A percentile compares a stretch with the other conserved stretches of the same genome.
Conservation (phyloP, 2,329 filamentous ascomycete genomes). For the Sphaceloma murrayae region DNA sequence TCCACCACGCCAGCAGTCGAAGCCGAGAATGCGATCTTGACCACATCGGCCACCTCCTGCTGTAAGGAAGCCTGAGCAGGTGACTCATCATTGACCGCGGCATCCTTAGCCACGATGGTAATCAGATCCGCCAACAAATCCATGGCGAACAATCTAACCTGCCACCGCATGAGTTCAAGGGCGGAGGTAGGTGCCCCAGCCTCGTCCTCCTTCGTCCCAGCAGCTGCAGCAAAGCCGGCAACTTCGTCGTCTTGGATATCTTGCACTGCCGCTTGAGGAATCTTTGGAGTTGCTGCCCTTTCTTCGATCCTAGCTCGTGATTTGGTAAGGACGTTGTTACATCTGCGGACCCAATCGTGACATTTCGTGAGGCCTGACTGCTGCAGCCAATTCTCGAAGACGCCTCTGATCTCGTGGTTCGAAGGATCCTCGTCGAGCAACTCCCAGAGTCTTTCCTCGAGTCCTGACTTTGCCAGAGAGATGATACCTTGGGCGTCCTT, state of each 20-base stretch:
- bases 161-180: conserved; percentile 88
- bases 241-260: conserved; percentile 95
- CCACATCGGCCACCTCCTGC: conserved; percentile 76
- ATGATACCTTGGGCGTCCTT: conserved; percentile 77
- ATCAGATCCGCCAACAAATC: conserved; percentile 78
- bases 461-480: conserved; percentile 59
- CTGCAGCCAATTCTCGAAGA: conserved; percentile 85
- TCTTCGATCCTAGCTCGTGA: conserved; percentile 60
- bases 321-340: conserved; percentile 81
- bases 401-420: conserved; percentile 72
- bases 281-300: conserved; percentile 28
- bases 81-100: conserved; percentile 67
- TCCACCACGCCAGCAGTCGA: conserved; percentile 89
- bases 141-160: conserved; percentile 90
- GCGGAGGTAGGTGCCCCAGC: conserved; percentile 38
- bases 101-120: conserved; percentile 65
- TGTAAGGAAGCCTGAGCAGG: conserved; percentile 70
- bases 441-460: conserved; percentile 89
- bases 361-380: conserved; percentile 79
- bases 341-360: conserved; percentile 74
- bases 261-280: conserved; percentile 32
- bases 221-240: conserved; percentile 79
- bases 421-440: conserved; percentile 68
- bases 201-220: conserved; percentile 43
- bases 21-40: conserved; percentile 93